Evolutionary conservation across 139 green algal genomes (phyloP), one percentile per base, ranked within the genome.

Genomic region (Chlorella ohadii): DNA sequence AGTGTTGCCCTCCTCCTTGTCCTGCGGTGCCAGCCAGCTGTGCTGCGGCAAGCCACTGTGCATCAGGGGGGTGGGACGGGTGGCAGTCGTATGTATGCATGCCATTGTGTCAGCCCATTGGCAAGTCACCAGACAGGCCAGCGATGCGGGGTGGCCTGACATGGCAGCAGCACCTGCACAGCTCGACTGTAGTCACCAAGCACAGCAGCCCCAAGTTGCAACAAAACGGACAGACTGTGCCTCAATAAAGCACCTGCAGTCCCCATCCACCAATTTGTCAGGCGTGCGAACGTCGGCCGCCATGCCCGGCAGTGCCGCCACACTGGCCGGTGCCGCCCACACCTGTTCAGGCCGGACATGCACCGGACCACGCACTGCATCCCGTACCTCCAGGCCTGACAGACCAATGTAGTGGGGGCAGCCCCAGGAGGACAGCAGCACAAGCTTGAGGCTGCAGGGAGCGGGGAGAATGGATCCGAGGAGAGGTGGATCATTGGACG

Each of bases 361-460:
- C 44, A 85, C 36, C 7, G 64, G 39, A 0, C 66, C 79, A 25
- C 57, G 84, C 63, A 66, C 86, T 31, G 67, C 75, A 39, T 90
- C 88, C 51, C 79, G 68, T 36, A 88, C 72, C 76, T 91, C 88
- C n/a, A 88, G 27, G 34, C 81, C 84, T 6, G 38, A 78, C n/a
- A 91, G 70, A 4, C 87, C 87, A 39, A 91, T 61, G 38, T 91
- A 91, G 74, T 88, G 85, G 2, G 74, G 87, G 80, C 86, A 82
- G 9, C 84, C 87, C 87, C 87, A 91, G n/a, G 80, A 78, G 55
- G n/a, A 84, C 61, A 88, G 82, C 22, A 88, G 57, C 34, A 85
- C 68, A 17, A 91, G 74, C 70, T 82, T 85, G 33, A 91, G 67
- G 34, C 75, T 65, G 71, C 79, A 51, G 83, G 36, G 76, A 79